Evolutionary conservation across 441 rosid species (phyloP).

Genomic region (Biscutella laevigata): DNA sequence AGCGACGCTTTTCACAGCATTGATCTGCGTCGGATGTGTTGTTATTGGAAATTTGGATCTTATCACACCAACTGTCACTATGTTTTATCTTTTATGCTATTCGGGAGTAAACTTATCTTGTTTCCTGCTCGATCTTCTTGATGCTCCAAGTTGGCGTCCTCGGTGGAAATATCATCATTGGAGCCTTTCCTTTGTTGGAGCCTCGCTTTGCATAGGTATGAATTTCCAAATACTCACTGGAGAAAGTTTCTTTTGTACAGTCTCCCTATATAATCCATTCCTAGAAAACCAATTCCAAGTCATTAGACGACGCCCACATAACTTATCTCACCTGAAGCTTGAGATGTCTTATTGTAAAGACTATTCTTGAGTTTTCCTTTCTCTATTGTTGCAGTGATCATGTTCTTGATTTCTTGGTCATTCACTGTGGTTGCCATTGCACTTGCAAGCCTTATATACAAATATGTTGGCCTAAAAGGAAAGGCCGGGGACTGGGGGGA

Average conservation of each 20-base stretch:
- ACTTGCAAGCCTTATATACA: constrained; percentile 93
- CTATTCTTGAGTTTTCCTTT: constrained; percentile 11
- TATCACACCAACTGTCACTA: constrained; percentile 89
- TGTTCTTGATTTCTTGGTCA: constrained; percentile 98
- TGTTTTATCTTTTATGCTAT: constrained; percentile 96
- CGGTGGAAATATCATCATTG: constrained; percentile 99
- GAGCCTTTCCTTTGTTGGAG: constrained; percentile 96
- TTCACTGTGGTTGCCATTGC: constrained; percentile 89
- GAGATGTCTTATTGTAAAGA: background rate
- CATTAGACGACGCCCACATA: background rate
- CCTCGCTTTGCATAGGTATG: constrained; percentile 82
- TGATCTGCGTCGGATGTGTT: constrained; percentile 84
- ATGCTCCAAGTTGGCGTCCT: constrained; percentile 99
- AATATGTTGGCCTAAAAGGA: constrained; percentile 92
- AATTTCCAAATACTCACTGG: constrained; percentile 1
- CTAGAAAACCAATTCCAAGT: background rate
- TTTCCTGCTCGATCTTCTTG: constrained; percentile 96
- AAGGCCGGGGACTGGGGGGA: constrained; percentile 99
- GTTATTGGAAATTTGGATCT: constrained; percentile 95
- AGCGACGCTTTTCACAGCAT: constrained; percentile 90
- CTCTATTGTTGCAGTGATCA: constrained; percentile 68
- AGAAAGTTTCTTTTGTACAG: background rate
- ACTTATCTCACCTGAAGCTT: constrained; percentile 1
- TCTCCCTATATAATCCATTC: background rate
- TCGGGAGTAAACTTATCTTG: constrained; percentile 96